Percentiles rank a stretch among this genome's conserved stretches.
Conservation (phyloP, 2,329 filamentous ascomycete genomes). For the Talaromyces funiculosus region DNA sequence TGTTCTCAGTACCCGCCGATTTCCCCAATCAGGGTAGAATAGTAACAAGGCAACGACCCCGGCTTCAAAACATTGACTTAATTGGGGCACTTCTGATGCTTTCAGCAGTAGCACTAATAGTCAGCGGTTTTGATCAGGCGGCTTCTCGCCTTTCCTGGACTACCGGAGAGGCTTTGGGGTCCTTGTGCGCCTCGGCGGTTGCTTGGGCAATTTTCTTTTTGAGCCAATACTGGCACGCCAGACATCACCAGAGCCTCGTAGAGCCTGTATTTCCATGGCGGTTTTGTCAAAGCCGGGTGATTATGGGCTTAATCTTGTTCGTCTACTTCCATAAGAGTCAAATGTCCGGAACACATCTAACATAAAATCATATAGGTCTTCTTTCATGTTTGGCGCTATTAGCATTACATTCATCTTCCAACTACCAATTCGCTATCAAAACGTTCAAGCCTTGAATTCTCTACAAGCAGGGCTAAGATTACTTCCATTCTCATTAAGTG, state of each 20-base stretch:
- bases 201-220: background rate
- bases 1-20: background rate
- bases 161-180: background rate
- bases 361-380: background rate
- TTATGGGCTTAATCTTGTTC: constrained; percentile 14
- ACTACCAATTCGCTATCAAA: background rate
- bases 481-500: background rate
- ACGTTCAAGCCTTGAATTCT: background rate
- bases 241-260: background rate
- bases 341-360: background rate
- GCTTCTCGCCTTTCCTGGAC: background rate
- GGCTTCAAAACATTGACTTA: background rate
- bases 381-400: background rate
- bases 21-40: background rate
- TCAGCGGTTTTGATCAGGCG: background rate
- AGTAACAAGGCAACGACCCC: background rate
- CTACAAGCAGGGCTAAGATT: background rate
- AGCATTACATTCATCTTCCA: background rate
- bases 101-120: background rate
- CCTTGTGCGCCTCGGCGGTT: background rate
- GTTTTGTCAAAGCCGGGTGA: constrained; percentile 14
- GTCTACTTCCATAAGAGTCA: background rate
- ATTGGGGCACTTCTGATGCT: background rate
- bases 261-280: constrained; percentile 15
- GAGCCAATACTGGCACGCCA: background rate